Evolutionary conservation across 208 protist species (phyloP).

Genomic region (Strigomonas oncopelti): DNA sequence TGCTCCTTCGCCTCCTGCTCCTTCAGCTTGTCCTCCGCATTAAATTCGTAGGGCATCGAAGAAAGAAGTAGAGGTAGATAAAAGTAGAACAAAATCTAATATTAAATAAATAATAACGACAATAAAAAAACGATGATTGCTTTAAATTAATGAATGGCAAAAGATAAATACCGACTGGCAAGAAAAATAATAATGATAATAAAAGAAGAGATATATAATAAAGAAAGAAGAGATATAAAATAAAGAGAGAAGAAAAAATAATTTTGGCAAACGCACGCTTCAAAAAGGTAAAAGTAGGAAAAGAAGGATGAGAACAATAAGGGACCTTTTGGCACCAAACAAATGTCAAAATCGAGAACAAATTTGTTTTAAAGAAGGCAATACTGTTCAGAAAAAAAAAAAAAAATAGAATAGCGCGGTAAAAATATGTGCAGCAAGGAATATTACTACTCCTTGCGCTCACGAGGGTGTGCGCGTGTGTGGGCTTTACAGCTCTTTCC

Average conservation of each 20-base stretch:
- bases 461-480: neutral
- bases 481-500: constrained; percentile 30
- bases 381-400: neutral
- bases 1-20: neutral
- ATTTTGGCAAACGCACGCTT: neutral
- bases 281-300: constrained; percentile 3
- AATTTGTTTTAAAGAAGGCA: neutral
- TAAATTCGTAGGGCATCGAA: constrained; percentile 24
- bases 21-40: constrained; percentile 18
- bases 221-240: neutral
- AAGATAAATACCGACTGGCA: too few species aligned
- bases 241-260: neutral
- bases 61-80: neutral
- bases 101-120: neutral
- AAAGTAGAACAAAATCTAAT: neutral
- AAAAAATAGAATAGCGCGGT: constrained; percentile 1
- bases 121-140: neutral
- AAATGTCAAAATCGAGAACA: neutral
- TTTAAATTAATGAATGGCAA: too few species aligned
- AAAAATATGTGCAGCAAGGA: neutral
- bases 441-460: neutral
- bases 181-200: neutral
- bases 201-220: neutral
- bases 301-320: too few species aligned
- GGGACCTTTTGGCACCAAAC: too few species aligned